A percentile compares a stretch with the other conserved stretches of the same genome.
Conservation (phyloP, 345 rosid species). For the Lepidium didymum region DNA sequence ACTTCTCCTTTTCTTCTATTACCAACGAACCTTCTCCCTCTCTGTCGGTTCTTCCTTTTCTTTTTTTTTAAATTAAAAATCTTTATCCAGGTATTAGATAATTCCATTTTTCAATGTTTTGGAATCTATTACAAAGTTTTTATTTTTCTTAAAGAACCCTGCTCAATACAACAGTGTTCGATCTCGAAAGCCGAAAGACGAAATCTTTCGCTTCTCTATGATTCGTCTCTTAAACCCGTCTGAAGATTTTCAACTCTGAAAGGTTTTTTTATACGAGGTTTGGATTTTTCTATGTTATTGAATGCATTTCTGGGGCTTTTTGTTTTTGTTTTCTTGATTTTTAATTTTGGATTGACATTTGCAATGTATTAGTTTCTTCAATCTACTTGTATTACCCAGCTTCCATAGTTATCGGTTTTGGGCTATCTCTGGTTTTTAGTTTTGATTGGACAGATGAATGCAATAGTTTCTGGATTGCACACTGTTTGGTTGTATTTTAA, state of each 20-base stretch:
- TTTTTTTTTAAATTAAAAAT: neutral
- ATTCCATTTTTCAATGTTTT: neutral
- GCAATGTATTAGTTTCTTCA: neutral
- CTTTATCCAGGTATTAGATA: neutral
- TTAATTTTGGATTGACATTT: neutral
- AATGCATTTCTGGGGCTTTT: neutral
- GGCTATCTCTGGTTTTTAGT: neutral
- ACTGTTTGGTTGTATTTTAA: conserved; percentile 3
- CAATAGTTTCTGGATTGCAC: conserved; percentile 22
- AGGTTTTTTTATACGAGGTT: neutral
- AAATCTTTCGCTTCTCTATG: neutral
- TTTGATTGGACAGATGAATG: neutral
- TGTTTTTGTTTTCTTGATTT: neutral
- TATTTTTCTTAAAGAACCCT: neutral
- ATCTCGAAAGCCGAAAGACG: neutral
- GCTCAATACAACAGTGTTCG: neutral
- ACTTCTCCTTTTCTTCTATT: neutral
- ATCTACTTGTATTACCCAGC: neutral
- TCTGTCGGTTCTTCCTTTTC: conserved; percentile 18
- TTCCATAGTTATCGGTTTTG: neutral
- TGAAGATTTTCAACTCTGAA: neutral
- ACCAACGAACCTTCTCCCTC: conserved; percentile 4
- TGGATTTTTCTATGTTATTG: neutral
- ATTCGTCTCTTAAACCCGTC: neutral
- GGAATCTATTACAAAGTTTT: neutral